These are phyloP conservation scores for Rutstroemia sp. DNA, from an alignment of 2,329 filamentous ascomycete genomes.

Conservation along the genomic window DNA sequence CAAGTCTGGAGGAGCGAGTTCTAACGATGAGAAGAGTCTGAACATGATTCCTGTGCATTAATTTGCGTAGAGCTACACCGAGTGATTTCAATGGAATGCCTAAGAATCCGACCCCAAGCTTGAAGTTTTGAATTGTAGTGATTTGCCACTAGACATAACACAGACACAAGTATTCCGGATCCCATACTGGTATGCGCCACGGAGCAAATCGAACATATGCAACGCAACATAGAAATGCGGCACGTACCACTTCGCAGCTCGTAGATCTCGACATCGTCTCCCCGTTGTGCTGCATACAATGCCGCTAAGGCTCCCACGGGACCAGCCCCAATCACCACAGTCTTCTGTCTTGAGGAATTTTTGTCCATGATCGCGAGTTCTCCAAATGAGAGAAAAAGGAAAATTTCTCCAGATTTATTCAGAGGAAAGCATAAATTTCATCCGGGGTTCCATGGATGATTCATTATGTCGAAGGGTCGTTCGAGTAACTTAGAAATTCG, in stretches of 20 bases:
- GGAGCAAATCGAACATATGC: neutral
- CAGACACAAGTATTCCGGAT: neutral
- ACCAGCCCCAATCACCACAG: constrained; percentile 82
- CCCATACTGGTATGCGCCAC: neutral
- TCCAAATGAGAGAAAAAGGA: neutral
- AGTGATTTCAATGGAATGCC: no score
- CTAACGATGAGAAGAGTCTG: no score
- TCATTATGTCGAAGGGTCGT: neutral
- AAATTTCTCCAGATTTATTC: neutral
- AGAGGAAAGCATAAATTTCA: neutral
- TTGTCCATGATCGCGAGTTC: neutral
- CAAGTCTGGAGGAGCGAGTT: no score
- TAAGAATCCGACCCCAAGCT: no score
- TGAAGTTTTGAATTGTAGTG: neutral
- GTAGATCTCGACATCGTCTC: constrained; percentile 87
- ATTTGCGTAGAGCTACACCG: no score
- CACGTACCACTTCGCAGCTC: constrained; percentile 77
- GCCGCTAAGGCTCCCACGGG: constrained; percentile 90
- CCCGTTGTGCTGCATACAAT: constrained; percentile 82
- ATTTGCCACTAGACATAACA: neutral
- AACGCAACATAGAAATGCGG: constrained; percentile 26
- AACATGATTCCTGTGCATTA: no score
- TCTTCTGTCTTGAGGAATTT: constrained; percentile 30
- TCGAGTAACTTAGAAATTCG: neutral
- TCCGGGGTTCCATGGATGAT: neutral